Conservation (phyloP, 2,329 filamentous ascomycete species). For the Dryadomyces sulphureus region DNA sequence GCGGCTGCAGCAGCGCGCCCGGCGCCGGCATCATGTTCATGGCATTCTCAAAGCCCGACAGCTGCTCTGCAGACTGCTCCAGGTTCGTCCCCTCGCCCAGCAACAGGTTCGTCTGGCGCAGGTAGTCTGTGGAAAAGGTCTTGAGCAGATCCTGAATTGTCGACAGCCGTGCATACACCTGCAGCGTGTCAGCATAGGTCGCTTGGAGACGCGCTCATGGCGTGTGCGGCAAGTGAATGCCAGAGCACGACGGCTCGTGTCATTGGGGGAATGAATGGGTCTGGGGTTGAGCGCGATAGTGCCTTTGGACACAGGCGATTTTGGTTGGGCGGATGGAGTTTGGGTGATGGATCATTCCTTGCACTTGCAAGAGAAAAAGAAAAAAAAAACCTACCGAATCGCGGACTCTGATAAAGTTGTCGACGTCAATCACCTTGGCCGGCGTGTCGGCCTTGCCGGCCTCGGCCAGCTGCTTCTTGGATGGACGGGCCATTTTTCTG, state of each 20-base stretch:
- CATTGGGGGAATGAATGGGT: background rate
- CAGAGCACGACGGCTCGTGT: too few relatives aligned
- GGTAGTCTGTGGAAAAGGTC: slow-evolving; percentile 68
- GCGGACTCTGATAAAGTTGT: slow-evolving; percentile 66
- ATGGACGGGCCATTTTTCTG: slow-evolving; percentile 14
- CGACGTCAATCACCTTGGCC: slow-evolving; percentile 44
- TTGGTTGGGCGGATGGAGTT: background rate
- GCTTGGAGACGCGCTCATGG: too few relatives aligned
- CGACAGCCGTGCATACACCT: slow-evolving; percentile 66
- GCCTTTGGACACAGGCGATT: background rate
- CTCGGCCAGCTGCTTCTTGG: slow-evolving; percentile 14
- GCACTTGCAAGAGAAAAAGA: background rate
- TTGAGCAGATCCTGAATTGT: slow-evolving; percentile 69
- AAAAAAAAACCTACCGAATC: slow-evolving; percentile 52
- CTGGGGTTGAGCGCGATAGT: background rate
- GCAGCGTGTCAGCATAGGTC: slow-evolving; percentile 23
- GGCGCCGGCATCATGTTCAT: slow-evolving; percentile 30
- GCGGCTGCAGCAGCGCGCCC: slow-evolving; percentile 14
- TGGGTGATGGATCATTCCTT: too few relatives aligned
- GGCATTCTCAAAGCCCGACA: slow-evolving; percentile 36
- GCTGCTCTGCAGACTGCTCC: slow-evolving; percentile 29
- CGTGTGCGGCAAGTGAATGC: background rate
- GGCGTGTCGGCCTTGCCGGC: slow-evolving; percentile 19
- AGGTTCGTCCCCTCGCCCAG: slow-evolving; percentile 47
- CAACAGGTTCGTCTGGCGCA: slow-evolving; percentile 76